Base-by-base conservation (phyloP, 2,329 filamentous ascomycete genomes). In the Ambrosiella beaveri region DNA sequence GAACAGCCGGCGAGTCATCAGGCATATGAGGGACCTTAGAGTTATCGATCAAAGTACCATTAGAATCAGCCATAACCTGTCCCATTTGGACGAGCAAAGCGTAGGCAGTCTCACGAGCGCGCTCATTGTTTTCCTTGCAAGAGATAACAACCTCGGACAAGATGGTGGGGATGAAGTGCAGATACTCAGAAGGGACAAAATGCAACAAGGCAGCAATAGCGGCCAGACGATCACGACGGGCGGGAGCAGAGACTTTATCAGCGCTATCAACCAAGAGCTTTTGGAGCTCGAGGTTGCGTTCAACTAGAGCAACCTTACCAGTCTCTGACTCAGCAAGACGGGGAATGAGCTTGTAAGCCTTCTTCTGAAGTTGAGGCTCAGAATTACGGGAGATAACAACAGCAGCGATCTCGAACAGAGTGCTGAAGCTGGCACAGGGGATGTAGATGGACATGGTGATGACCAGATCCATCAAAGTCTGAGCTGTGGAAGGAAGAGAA, bases 101-200 rank as follows among this genome's bases (percentile, higher is more conserved):
- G 67, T 96, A 98, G 0, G 93, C 91, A 1, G 85, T 82, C 57
- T 87, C 89, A 62, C 93, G 79, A 0, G 93, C 90, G 66, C 89
- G 89, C 70, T 98, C 93, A 67, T 98, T 98, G 66, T 93, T 88
- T 72, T 98, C 93, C 70, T 98, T 98, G 71, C 89, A 94, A 62
- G 88, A 87, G 62, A 98, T 89, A 56, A 98, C 90, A 39, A 97
- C 88, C 71, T 98, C 93, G 2, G 89, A 89, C 5, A 98, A 77
- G 52, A 96, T 82, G 1, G 87, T 81, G 1, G 93, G 90, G 61
- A 98, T 91, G 71, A 98, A 97, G 69, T 96, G 88, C 37, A 98
- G 80, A 47, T 88, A 86, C 12, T 78, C 76, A 51, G 81, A 75
- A 12, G 90, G 86, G 5, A 96, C 76, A 65, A 85, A 85, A 8